phyloP scores from a whole-genome alignment of 192 early-diverging fungal species.

The Jimgerdemannia lactiflua region DNA sequence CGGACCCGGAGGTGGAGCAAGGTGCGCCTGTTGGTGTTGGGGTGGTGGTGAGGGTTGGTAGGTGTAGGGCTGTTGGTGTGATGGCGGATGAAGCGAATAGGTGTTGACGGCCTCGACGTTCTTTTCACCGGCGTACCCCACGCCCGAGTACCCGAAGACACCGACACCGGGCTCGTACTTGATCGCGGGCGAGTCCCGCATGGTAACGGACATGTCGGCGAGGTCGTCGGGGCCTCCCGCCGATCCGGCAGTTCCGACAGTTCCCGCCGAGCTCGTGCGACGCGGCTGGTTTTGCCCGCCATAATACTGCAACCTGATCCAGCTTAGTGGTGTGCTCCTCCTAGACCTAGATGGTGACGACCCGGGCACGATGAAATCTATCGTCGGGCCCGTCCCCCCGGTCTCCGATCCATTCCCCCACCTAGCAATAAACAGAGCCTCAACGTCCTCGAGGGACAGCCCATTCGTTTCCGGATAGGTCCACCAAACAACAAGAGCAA shows the following conservation, averaged over 20 bases:
- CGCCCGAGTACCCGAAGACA: not conserved
- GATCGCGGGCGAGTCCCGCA: too few species aligned
- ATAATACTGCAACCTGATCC: conserved; percentile 4
- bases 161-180: not conserved
- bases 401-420: not conserved
- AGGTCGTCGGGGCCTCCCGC: not conserved
- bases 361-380: not conserved
- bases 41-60: not conserved
- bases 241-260: too few species aligned
- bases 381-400: not conserved
- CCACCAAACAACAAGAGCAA: not conserved
- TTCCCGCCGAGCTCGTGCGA: too few species aligned
- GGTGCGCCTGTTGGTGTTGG: too few species aligned
- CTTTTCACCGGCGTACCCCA: not conserved
- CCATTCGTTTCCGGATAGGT: not conserved
- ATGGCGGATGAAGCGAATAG: not conserved
- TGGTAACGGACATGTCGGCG: too few species aligned
- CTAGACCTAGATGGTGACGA: not conserved
- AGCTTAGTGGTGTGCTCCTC: conserved; percentile 30
- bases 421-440: not conserved
- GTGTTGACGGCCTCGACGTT: not conserved
- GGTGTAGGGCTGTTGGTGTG: not conserved
- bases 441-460: not conserved
- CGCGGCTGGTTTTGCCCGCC: not conserved
- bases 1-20: too few species aligned